Evolutionary conservation across 768 basidiomycete genomes (phyloP).

Genomic region (Rhizopogon vesiculosus): DNA sequence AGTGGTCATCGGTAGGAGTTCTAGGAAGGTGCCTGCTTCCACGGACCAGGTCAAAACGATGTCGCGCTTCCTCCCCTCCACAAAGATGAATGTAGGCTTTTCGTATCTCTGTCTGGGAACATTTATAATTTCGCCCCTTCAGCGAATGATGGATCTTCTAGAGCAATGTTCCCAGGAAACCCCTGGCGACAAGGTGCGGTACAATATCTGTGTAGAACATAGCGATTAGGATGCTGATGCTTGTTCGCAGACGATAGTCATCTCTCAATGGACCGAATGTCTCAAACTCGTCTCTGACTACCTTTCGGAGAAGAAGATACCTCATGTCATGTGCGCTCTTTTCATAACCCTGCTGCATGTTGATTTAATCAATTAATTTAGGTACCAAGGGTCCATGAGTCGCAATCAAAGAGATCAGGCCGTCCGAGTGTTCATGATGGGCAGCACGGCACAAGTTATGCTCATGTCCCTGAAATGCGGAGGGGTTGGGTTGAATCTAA

Average conservation of each 20-base stretch:
- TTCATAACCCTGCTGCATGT: neutral
- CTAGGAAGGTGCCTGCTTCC: constrained; percentile 22
- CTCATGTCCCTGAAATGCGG: constrained; percentile 63
- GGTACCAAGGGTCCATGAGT: constrained; percentile 61
- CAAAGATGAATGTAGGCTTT: constrained; percentile 63
- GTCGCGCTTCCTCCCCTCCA: constrained; percentile 60
- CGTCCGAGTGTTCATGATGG: constrained; percentile 56
- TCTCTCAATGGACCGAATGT: constrained; percentile 70
- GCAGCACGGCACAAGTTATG: constrained; percentile 53
- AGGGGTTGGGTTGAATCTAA: constrained; percentile 50
- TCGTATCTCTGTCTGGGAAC: neutral
- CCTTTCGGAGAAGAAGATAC: constrained; percentile 45
- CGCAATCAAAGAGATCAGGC: constrained; percentile 47
- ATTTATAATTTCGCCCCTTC: neutral
- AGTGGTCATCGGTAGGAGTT: constrained; percentile 33
- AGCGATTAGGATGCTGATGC: neutral
- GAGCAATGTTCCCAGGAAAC: constrained; percentile 37
- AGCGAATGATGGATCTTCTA: constrained; percentile 61
- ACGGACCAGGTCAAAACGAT: constrained; percentile 38
- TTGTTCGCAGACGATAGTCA: constrained; percentile 45
- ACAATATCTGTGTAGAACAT: neutral
- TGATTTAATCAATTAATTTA: constrained; percentile 13
- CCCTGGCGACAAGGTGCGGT: constrained; percentile 57
- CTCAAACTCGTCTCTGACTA: constrained; percentile 61
- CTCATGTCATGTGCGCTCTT: constrained; percentile 46